Percentiles rank a stretch among this genome's conserved stretches.
These are phyloP conservation scores for Backusella macrospora DNA, from an alignment of 192 early-diverging fungal genomes.

Conservation along the genomic window DNA sequence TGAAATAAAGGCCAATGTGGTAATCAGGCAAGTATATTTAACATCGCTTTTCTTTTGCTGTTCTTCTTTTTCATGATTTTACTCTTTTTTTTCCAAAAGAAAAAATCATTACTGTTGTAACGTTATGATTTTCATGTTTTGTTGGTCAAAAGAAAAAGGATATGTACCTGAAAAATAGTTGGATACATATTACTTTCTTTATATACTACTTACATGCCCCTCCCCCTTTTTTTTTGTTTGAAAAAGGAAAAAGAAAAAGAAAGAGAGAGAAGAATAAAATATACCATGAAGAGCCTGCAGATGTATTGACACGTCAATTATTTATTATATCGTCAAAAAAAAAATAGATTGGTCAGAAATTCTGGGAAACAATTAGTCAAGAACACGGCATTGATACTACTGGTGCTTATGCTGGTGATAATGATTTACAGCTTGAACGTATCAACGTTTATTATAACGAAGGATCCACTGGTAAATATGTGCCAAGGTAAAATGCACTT, in stretches of 20 bases:
- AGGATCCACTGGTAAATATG: conserved; percentile 67
- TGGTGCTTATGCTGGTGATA: conserved; percentile 63
- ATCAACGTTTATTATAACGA: conserved; percentile 88
- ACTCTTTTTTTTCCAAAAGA: not conserved
- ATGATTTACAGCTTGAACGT: conserved; percentile 75
- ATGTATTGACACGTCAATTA: not conserved
- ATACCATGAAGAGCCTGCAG: not conserved
- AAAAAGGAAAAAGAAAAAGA: not conserved
- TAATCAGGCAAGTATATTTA: conserved; percentile 33
- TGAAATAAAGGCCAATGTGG: conserved; percentile 55
- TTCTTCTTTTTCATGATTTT: not conserved
- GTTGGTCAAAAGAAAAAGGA: not conserved
- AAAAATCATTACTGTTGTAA: not conserved
- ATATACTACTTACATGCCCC: no score
- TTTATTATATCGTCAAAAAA: not conserved
- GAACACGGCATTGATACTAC: conserved; percentile 78
- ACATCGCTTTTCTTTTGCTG: not conserved
- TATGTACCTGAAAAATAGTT: not conserved
- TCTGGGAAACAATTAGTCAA: conserved; percentile 85
- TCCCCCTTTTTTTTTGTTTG: no score
- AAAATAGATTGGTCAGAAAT: conserved; percentile 77
- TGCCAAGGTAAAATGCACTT: conserved; percentile 51
- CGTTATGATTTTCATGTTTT: not conserved
- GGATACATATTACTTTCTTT: not conserved
- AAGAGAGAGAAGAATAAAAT: not conserved